phyloP scores from a whole-genome alignment of 805 yeast genomes.

The Kurtzmaniella fragi region DNA sequence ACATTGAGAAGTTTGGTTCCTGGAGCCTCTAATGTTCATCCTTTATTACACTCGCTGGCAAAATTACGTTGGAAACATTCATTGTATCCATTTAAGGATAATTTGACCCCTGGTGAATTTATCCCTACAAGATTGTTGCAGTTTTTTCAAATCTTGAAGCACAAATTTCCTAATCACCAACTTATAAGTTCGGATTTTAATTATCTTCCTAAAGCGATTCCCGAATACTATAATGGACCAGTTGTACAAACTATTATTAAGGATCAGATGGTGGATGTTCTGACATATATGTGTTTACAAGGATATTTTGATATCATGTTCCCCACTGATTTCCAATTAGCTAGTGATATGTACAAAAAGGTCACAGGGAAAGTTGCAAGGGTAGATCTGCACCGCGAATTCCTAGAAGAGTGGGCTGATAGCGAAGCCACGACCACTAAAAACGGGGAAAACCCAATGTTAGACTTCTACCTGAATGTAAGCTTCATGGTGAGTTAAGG shows the following conservation, averaged over 20 bases:
- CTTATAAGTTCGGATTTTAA: conserved; percentile 70
- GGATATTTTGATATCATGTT: conserved; percentile 86
- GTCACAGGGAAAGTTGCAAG: conserved; percentile 57
- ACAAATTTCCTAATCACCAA: conserved; percentile 70
- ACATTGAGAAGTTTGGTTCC: conserved; percentile 26
- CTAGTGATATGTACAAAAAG: conserved; percentile 56
- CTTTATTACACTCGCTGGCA: conserved; percentile 47
- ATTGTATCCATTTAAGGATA: conserved; percentile 61
- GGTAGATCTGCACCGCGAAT: conserved; percentile 57
- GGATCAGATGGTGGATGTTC: conserved; percentile 61
- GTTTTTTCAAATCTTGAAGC: conserved; percentile 57
- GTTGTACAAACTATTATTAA: conserved; percentile 75
- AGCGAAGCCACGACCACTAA: conserved; percentile 59
- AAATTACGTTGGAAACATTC: conserved; percentile 42
- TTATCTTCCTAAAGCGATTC: conserved; percentile 39
- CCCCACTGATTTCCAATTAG: conserved; percentile 69
- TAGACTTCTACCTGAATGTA: conserved; percentile 71
- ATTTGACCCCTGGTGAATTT: conserved; percentile 67
- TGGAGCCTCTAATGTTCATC: conserved; percentile 42
- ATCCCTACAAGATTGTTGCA: conserved; percentile 74
- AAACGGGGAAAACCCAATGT: conserved; percentile 81
- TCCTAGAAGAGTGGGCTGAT: conserved; percentile 69
- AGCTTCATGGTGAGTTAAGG: conserved; percentile 51
- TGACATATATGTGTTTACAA: conserved; percentile 77
- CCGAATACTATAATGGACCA: conserved; percentile 63